phyloP scores from a whole-genome alignment of 2,329 filamentous ascomycete genomes.

The Phyllosticta paracitricarpa region DNA sequence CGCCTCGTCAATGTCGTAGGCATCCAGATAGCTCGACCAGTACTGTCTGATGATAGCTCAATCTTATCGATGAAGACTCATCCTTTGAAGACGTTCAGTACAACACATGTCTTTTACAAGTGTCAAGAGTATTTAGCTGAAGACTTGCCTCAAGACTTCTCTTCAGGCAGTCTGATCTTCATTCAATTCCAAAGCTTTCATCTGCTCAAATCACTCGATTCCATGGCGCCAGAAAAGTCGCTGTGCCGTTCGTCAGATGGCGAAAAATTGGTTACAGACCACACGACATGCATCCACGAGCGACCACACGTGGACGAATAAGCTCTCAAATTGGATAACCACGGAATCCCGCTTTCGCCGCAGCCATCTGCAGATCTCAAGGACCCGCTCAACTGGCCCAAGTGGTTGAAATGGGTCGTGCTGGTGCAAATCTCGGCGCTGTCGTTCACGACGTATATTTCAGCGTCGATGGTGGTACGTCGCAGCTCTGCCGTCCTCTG shows the following conservation, averaged over 20 bases:
- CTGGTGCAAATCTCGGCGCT: not conserved
- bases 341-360: not conserved
- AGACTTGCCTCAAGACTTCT: not conserved
- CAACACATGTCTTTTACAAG: not conserved
- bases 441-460: not conserved
- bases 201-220: not conserved
- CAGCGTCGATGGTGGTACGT: not conserved
- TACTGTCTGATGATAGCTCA: not conserved
- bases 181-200: not conserved
- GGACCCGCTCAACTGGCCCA: not conserved
- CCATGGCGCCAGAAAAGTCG: not conserved
- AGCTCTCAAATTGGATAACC: not conserved
- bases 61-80: not conserved
- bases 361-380: not conserved
- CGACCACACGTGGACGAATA: not conserved
- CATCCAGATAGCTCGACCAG: not conserved
- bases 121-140: not conserved
- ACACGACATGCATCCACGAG: not conserved
- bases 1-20: not conserved
- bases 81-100: not conserved
- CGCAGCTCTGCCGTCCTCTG: not conserved
- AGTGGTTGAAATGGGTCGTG: not conserved
- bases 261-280: not conserved
- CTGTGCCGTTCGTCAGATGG: not conserved
- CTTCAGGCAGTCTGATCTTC: not conserved